These are phyloP conservation scores for Colletotrichum ledebouriae DNA, from an alignment of 2,329 filamentous ascomycete species.

Conservation along the genomic window DNA sequence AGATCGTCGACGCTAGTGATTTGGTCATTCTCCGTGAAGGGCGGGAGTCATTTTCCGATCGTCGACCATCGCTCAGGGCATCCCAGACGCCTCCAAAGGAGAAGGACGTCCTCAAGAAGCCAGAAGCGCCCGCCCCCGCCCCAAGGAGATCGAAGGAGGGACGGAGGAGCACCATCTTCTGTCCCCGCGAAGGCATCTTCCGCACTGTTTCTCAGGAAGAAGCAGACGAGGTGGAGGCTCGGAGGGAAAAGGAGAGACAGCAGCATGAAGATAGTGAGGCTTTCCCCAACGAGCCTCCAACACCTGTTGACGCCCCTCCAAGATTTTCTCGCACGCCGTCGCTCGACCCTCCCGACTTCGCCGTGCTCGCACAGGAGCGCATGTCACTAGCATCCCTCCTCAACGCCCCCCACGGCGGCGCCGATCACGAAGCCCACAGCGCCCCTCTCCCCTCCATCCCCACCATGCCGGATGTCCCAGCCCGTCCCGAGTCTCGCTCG, in stretches of 20 bases:
- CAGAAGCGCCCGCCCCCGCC: slow-evolving; percentile 30
- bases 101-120: slow-evolving; percentile 39
- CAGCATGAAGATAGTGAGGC: slow-evolving; percentile 39
- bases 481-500: slow-evolving; percentile 19
- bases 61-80: slow-evolving; percentile 44
- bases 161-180: slow-evolving; percentile 68
- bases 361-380: slow-evolving; percentile 65
- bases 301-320: slow-evolving; percentile 50
- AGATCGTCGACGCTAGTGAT: slow-evolving; percentile 58
- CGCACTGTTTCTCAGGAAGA: slow-evolving; percentile 70
- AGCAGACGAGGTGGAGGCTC: slow-evolving; percentile 58
- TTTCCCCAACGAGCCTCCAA: slow-evolving; percentile 49
- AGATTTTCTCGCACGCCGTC: slow-evolving; percentile 71
- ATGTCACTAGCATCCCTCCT: slow-evolving; percentile 73
- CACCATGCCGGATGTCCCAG: slow-evolving; percentile 54
- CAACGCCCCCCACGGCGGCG: slow-evolving; percentile 64
- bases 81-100: slow-evolving; percentile 49
- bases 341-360: slow-evolving; percentile 72
- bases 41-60: slow-evolving; percentile 23
- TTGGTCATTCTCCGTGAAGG: slow-evolving; percentile 56
- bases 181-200: slow-evolving; percentile 74
- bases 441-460: slow-evolving; percentile 56
- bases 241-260: slow-evolving; percentile 46
- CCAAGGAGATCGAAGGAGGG: slow-evolving; percentile 52
- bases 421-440: slow-evolving; percentile 48